Conservation (phyloP, 2,329 filamentous ascomycete species). For the Aureobasidium sp. region DNA sequence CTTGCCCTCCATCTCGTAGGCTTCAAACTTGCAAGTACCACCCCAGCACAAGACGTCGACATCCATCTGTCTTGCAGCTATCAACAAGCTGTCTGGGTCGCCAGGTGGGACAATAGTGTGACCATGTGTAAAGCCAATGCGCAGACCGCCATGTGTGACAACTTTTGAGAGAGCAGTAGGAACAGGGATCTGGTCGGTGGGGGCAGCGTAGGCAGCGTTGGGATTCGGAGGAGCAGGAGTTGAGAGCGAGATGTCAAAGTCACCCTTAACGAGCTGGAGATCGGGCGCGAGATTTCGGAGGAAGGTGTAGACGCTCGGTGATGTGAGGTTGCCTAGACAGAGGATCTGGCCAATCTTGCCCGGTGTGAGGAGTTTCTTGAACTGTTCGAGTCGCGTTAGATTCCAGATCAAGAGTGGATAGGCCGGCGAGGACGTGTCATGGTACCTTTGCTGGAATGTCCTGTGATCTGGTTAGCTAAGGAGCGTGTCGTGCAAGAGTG, state of each 20-base stretch:
- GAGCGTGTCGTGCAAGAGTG: conserved; percentile 14
- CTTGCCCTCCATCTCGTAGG: conserved; percentile 64
- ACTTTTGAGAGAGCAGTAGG: conserved; percentile 56
- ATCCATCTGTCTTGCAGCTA: conserved; percentile 64
- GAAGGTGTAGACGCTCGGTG: conserved; percentile 51
- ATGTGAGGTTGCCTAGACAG: conserved; percentile 52
- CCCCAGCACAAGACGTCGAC: conserved; percentile 64
- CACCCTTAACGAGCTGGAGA: conserved; percentile 62
- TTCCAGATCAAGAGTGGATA: not conserved
- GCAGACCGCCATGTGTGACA: conserved; percentile 60
- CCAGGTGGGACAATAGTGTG: conserved; percentile 64
- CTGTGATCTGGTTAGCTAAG: conserved; percentile 29
- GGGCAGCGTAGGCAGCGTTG: conserved; percentile 16
- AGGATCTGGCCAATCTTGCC: conserved; percentile 53
- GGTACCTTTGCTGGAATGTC: conserved; percentile 80
- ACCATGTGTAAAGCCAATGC: conserved; percentile 64
- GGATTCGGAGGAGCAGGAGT: conserved; percentile 36
- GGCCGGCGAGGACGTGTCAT: conserved; percentile 38
- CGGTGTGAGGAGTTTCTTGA: conserved; percentile 52
- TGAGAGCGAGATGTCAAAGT: conserved; percentile 62
- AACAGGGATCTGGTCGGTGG: conserved; percentile 24
- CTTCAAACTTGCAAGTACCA: conserved; percentile 62
- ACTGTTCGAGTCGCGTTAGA: conserved; percentile 26
- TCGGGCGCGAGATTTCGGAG: conserved; percentile 51
- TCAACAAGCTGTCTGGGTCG: conserved; percentile 59